Evolutionary conservation across 495 filamentous ascomycete species (phyloP), one percentile per base, ranked within the genome.

Genomic region (Aspergillus campestris): DNA sequence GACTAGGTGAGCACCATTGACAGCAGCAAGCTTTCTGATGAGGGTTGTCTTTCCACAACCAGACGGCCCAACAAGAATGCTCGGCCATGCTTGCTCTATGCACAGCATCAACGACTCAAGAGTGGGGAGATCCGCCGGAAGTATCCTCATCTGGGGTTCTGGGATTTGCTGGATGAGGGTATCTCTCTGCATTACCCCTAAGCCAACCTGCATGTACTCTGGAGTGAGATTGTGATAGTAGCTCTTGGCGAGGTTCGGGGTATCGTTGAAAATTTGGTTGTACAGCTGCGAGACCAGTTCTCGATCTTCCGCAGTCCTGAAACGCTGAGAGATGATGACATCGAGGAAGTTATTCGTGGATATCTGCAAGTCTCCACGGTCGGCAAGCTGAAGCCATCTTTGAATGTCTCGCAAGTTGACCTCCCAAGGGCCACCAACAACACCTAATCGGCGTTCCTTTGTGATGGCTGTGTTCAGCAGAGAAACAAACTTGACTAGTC

Each of bases 361-460:
- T 61, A 57, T 80, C 59, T 44, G 76, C 44, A 31, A 77, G 72
- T 56, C 53, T 15, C 59, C 62, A 15, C 64, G 61, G 38, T 69
- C 65, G 30, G 87, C 67, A 36, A 99, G 58, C 44, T 87, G 75
- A 30, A 96, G 73, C 91, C 91, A 97, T 32, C 94, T 78, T 37
- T 90, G 76, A 6, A 84, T 87, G 64, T 99, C 94, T 57, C 94
- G 82, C 49, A 99, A 67, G 52, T 99, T 99, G 56, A 99, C 89
- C 56, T 99, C 94, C 94, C 91, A 97, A 3, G 92, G 94, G 8
- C 84, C 84, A 38, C 94, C 94, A 40, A 82, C 69, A n/a, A 78
- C 67, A 11, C 87, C 91, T 52, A 96, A 80, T 31, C 67, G 64
- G 37, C 80, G 77, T 30, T 79, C 71, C 31, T 77, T 67, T 4